Evolutionary conservation across 192 early-diverging fungal genomes (phyloP), one percentile per base, ranked within the genome.

Genomic region (Allomyces arbusculus): DNA sequence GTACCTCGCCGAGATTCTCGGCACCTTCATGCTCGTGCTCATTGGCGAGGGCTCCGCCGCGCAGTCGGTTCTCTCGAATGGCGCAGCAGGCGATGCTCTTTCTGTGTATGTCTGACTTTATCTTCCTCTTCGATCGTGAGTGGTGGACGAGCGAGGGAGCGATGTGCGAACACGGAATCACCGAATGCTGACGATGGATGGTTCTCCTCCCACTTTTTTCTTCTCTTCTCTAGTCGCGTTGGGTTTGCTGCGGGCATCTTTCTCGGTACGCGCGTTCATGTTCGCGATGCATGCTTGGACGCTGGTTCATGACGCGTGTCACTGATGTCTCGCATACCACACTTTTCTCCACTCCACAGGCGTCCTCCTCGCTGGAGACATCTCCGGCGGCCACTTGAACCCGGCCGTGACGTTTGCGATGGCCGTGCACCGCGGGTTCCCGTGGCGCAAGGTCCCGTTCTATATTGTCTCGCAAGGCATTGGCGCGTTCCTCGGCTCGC

Each of bases 1-100:
- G 66, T 82, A 80, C 45, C 70, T 88, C 28, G 86, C 87, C 61
- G 87, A 89, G 79, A 86, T 87, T 68, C 76, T 86, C 65, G 86
- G 86, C 63, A 89, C 87, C 8, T 80, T 80, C 68, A 70, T 86
- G 28, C 74, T 89, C 61, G 77, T 86, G 12, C 63, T 82, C 61
- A 80, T 89, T 61, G 82, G 82, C 44, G 75, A 81, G 63, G 86
- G 86, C n/a, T 79, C 82, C 20, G 78, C 84, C 14, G 84, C 86
- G 5, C 73, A 74, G 67, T 61, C 68, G 14, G 67, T 69, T 11
- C 66, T 76, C 22, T 67, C 66, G 14, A 26, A 62, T n/a, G 50
- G 23, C 9, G 14, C 8, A 11, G 65, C 61, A 28, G 70, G 71
- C 23, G 66, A 62, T 23, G 83, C 78, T 33, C 78, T 84, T 67